Conservation (phyloP, 352 stramenopile genomes). For the Pythium chondricola region DNA sequence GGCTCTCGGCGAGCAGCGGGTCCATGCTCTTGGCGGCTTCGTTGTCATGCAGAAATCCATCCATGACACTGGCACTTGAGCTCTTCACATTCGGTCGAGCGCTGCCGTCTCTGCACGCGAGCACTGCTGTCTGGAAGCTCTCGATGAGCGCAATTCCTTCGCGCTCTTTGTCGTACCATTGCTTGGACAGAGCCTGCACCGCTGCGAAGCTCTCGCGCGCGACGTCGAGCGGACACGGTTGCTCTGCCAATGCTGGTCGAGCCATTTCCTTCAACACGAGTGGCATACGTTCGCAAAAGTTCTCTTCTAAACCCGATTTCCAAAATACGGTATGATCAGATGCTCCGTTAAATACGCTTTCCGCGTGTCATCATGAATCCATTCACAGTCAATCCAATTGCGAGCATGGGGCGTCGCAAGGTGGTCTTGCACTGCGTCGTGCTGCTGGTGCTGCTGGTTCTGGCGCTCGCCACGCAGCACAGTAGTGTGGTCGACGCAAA, state of each 20-base stretch:
- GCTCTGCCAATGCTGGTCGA: too few species aligned
- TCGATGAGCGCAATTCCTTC: conserved; percentile 63
- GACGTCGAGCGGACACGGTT: background rate
- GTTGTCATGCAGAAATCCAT: too few species aligned
- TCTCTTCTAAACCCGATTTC: too few species aligned
- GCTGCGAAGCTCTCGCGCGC: conserved; percentile 27
- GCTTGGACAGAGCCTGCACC: conserved; percentile 34
- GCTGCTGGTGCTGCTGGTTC: conserved; percentile 16
- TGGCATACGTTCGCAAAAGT: too few species aligned
- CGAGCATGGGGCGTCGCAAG: too few species aligned
- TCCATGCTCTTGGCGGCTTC: conserved; percentile 41
- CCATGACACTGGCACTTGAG: conserved; percentile 17
- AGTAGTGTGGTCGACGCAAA: conserved; percentile 8
- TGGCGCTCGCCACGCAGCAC: conserved; percentile 16
- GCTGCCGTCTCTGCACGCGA: conserved; percentile 29
- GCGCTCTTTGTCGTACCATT: conserved; percentile 60
- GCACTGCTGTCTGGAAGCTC: conserved; percentile 56
- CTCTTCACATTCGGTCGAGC: too few species aligned
- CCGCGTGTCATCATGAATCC: too few species aligned
- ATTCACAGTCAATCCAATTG: too few species aligned
- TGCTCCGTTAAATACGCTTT: background rate
- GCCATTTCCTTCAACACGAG: conserved; percentile 41
- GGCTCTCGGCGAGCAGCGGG: conserved; percentile 58
- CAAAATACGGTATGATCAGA: background rate
- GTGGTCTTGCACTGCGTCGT: background rate